Conservation (phyloP, 495 filamentous ascomycete genomes). For the Pseudevernia furfuracea region DNA sequence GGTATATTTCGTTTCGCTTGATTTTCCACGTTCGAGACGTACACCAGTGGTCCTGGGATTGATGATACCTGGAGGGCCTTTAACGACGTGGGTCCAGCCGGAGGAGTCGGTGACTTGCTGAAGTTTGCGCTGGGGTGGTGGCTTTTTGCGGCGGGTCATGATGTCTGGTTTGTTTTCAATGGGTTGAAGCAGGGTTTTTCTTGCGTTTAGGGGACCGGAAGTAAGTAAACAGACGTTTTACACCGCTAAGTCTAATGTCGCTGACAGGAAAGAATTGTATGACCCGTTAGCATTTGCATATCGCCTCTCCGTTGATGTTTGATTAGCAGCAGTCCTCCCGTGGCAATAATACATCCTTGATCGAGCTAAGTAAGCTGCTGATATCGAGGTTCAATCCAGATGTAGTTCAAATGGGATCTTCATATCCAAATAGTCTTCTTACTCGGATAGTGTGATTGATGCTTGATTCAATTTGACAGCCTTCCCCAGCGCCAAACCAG, state of each 20-base stretch:
- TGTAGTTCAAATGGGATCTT: too few relatives aligned
- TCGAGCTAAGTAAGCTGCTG: background rate
- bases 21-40: background rate
- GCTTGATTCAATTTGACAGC: background rate
- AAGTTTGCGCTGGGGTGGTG: slow-evolving; percentile 33
- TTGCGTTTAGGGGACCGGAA: background rate
- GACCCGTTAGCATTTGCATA: background rate
- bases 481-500: too few relatives aligned
- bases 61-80: slow-evolving; percentile 23
- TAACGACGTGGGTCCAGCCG: slow-evolving; percentile 52
- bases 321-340: background rate
- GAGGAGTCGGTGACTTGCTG: slow-evolving; percentile 41
- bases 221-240: background rate
- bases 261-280: background rate
- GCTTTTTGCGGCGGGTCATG: slow-evolving; percentile 38
- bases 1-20: slow-evolving; percentile 32
- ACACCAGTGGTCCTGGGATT: slow-evolving; percentile 25
- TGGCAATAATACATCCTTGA: background rate
- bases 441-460: background rate
- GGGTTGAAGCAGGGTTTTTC: background rate
- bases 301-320: background rate
- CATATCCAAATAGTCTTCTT: too few relatives aligned
- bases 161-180: background rate
- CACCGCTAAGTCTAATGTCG: background rate
- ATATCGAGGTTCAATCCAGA: background rate